Base-by-base conservation (phyloP, 1,284 basidiomycete genomes). In the Phellopilus nigrolimitatus region DNA sequence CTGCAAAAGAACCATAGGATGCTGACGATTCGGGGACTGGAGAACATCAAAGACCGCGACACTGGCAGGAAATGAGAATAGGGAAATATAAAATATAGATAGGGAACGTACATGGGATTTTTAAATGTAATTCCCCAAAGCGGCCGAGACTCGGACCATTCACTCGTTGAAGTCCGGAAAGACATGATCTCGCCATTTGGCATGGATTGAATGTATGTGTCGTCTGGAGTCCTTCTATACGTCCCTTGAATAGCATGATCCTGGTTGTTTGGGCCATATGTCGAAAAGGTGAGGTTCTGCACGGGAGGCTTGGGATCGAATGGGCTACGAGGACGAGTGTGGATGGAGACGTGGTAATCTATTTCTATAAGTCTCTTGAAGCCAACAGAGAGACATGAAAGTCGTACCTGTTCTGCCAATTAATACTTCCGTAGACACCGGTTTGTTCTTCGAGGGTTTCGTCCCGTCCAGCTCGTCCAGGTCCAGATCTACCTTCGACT, bases 201-300 rank as follows among this genome's bases (percentile, higher is more conserved):
- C 8, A 88, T 72, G 19, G 85, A 76, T 57, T 92, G 88, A 40
- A 92, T 78, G 67, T 93, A 93, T 34, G 72, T 68, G 55, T 84
- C 75, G 65, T 93, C 90, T 40, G 79, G 78, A 0, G 89, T 87
- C 15, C 74, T 76, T 4, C 73, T 75, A 66, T 91, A 92, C 3
- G 75, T 61, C 3, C 77, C 65, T 62, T 93, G 91, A 9, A 79
- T 61, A 4, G 72, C 64, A 54, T 74, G 76, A 61, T 89, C 83
- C 62, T 88, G 79, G 59, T 87, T 88, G 61, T 91, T 91, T 4
- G 91, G 88, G 0, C 89, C 87, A 63, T 92, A 93, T 0, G 81
- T 78, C 0, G 91, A 91, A 65, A 90, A 93, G 0, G 82, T 80
- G 3, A 93, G 74, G 47, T 83, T 84, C 59, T 92, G 90, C 2